Conservation (phyloP, 2,329 filamentous ascomycete genomes). For the Aspergillus thermomutatus region DNA sequence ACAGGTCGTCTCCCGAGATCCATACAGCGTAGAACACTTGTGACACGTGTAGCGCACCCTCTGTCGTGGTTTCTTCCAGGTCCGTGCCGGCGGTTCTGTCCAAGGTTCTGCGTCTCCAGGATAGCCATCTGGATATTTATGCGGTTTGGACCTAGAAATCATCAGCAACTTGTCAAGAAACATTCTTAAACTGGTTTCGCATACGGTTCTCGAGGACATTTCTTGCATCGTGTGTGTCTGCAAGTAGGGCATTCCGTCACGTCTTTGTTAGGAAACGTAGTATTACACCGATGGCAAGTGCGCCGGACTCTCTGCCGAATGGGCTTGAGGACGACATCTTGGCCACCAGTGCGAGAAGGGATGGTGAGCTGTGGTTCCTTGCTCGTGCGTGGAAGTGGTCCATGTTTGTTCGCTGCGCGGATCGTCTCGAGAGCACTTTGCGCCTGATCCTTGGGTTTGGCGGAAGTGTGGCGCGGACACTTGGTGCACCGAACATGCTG, state of each 20-base stretch:
- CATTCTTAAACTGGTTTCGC: constrained; percentile 34
- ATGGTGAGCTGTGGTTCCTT: constrained; percentile 40
- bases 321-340: constrained; percentile 69
- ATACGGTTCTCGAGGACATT: constrained; percentile 77
- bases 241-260: constrained; percentile 66
- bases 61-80: constrained; percentile 35
- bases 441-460: constrained; percentile 60
- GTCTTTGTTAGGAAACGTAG: constrained; percentile 54
- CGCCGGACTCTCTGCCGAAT: constrained; percentile 70
- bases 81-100: constrained; percentile 31
- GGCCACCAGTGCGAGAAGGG: constrained; percentile 63
- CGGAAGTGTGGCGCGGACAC: constrained; percentile 71
- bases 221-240: constrained; percentile 70
- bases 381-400: constrained; percentile 43
- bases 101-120: constrained; percentile 42
- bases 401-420: constrained; percentile 9
- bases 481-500: constrained; percentile 76
- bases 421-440: constrained; percentile 30
- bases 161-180: constrained; percentile 5
- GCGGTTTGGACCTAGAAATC: constrained; percentile 31
- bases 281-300: constrained; percentile 71
- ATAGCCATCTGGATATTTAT: constrained; percentile 46
- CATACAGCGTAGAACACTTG: constrained; percentile 34
- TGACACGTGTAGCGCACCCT: constrained; percentile 43
- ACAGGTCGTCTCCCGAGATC: constrained; percentile 32